Evolutionary conservation across 176 grass and related monocot genomes (phyloP).

Genomic region (Bonia amplexicaulis): DNA sequence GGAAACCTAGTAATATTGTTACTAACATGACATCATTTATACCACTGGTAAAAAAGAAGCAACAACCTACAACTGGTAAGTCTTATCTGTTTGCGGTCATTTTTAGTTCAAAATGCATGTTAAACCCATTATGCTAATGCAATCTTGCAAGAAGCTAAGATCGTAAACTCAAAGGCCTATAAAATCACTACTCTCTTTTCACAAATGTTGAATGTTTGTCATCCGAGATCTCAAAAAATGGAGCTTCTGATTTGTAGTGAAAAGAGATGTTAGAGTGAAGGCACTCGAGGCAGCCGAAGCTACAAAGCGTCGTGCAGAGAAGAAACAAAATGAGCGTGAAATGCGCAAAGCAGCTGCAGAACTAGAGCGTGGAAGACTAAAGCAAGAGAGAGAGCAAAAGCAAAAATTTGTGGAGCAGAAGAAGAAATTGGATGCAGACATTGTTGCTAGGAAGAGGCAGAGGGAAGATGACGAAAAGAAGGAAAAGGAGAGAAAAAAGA

Average conservation of each 20-base stretch:
- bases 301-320: constrained; percentile 51
- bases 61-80: constrained; percentile 41
- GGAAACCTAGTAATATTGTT: constrained; percentile 51
- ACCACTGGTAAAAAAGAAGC: constrained; percentile 54
- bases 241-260: constrained; percentile 33
- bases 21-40: constrained; percentile 57
- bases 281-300: constrained; percentile 64
- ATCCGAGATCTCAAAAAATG: background rate
- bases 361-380: constrained; percentile 47
- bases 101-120: constrained; percentile 9
- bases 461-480: constrained; percentile 56
- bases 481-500: constrained; percentile 49
- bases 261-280: constrained; percentile 67
- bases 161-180: background rate
- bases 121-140: background rate
- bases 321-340: constrained; percentile 55
- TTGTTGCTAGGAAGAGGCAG: constrained; percentile 61
- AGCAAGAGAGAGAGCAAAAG: constrained; percentile 48
- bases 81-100: background rate
- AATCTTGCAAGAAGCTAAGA: constrained; percentile 3
- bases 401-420: constrained; percentile 44
- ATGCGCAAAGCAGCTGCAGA: constrained; percentile 47
- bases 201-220: background rate
- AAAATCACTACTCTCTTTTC: background rate
- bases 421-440: constrained; percentile 46